phyloP scores from a whole-genome alignment of 192 early-diverging fungal species.

The Haplosporangium gracile region DNA sequence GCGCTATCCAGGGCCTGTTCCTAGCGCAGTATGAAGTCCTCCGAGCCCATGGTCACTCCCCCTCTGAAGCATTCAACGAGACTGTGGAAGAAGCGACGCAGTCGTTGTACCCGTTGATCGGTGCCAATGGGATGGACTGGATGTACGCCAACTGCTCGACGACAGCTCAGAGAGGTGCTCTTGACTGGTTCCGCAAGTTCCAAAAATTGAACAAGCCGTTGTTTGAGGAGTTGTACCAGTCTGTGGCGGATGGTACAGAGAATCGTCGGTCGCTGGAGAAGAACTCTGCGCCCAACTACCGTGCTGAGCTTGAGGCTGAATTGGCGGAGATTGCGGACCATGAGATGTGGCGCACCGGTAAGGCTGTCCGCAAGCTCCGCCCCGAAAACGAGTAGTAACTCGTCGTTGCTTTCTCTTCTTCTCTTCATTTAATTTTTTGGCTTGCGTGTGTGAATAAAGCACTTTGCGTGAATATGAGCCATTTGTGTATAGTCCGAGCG shows the following conservation, averaged over 20 bases:
- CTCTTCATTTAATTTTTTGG: not conserved
- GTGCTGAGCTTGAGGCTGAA: slow-evolving; percentile 92
- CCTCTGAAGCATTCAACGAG: slow-evolving; percentile 99
- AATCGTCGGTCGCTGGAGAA: slow-evolving; percentile 86
- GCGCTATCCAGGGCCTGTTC: slow-evolving; percentile 97
- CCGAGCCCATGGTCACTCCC: slow-evolving; percentile 92
- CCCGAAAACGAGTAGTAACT: slow-evolving; percentile 82
- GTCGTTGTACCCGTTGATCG: slow-evolving; percentile 96
- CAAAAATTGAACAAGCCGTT: slow-evolving; percentile 93
- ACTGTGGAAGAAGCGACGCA: slow-evolving; percentile 99
- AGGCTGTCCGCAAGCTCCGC: slow-evolving; percentile 87
- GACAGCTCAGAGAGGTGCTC: slow-evolving; percentile 94
- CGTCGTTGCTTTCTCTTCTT: not conserved
- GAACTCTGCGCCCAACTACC: slow-evolving; percentile 94
- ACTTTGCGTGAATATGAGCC: not conserved
- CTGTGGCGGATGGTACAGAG: slow-evolving; percentile 90
- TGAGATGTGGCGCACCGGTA: slow-evolving; percentile 95
- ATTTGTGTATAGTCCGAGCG: not conserved
- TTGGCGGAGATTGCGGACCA: slow-evolving; percentile 83
- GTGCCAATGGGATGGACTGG: slow-evolving; percentile 94
- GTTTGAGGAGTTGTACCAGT: slow-evolving; percentile 90
- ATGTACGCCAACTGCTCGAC: slow-evolving; percentile 99
- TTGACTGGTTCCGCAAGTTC: slow-evolving; percentile 98
- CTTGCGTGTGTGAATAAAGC: not conserved
- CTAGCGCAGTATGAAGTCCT: slow-evolving; percentile 97